phyloP scores from a whole-genome alignment of 2,329 filamentous ascomycete species.

The Chalaropsis thielavioides region DNA sequence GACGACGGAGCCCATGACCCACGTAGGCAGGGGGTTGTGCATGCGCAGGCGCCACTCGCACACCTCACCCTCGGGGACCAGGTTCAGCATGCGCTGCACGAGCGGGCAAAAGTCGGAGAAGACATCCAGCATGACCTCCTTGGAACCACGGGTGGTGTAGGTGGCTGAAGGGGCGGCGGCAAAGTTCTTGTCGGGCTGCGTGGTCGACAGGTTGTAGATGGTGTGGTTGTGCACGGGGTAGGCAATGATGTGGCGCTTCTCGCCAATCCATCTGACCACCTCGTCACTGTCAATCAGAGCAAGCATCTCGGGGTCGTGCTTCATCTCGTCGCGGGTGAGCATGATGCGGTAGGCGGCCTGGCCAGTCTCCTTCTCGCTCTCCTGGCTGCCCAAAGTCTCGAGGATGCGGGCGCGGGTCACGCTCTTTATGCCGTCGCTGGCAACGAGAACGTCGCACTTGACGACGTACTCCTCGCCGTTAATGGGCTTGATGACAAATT shows the following conservation, averaged over 20 bases:
- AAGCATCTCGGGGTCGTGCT: constrained; percentile 50
- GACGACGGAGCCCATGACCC: constrained; percentile 42
- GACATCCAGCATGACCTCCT: constrained; percentile 45
- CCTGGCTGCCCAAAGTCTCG: constrained; percentile 33
- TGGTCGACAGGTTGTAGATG: constrained; percentile 49
- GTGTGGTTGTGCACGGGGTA: constrained; percentile 56
- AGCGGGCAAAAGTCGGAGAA: constrained; percentile 47
- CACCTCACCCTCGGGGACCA: constrained; percentile 47
- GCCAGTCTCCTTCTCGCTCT: constrained; percentile 51
- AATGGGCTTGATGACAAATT: constrained; percentile 44
- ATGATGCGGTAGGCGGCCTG: constrained; percentile 72
- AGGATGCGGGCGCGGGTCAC: constrained; percentile 39
- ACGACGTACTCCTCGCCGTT: constrained; percentile 39
- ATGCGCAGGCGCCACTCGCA: constrained; percentile 51
- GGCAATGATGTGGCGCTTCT: constrained; percentile 60
- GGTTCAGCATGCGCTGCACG: constrained; percentile 42
- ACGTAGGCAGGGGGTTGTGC: constrained; percentile 41
- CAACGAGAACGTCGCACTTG: constrained; percentile 39
- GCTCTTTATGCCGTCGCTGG: constrained; percentile 43
- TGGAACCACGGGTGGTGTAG: constrained; percentile 49
- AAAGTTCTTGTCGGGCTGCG: constrained; percentile 47
- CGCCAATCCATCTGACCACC: constrained; percentile 63
- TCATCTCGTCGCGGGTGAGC: constrained; percentile 53
- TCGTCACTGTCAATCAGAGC: constrained; percentile 51
- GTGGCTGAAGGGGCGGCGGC: constrained; percentile 42